These are phyloP conservation scores for Suillus americanus DNA, from an alignment of 768 basidiomycete genomes.

Conservation along the genomic window DNA sequence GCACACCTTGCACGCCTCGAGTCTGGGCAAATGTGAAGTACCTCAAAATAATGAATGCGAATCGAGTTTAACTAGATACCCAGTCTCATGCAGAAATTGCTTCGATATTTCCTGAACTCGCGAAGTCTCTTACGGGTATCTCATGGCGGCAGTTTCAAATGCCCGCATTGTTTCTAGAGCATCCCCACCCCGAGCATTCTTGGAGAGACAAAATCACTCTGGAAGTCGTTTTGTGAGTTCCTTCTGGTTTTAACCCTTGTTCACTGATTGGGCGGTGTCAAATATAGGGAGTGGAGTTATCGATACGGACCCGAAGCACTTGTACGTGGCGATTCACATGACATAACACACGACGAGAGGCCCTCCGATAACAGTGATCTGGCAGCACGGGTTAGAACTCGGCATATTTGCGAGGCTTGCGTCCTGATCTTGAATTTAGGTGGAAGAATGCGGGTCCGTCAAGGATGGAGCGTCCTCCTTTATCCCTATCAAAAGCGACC, in stretches of 20 bases:
- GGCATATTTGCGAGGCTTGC: neutral
- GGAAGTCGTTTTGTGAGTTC: constrained; percentile 21
- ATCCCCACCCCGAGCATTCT: constrained; percentile 4
- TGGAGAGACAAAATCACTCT: constrained; percentile 24
- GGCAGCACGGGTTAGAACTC: neutral
- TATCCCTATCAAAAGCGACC: neutral
- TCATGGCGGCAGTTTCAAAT: constrained; percentile 29
- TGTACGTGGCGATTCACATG: neutral
- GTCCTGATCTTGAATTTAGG: neutral
- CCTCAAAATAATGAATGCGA: neutral
- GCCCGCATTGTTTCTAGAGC: constrained; percentile 24
- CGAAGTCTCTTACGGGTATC: constrained; percentile 18
- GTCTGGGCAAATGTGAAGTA: constrained; percentile 30
- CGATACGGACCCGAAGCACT: neutral
- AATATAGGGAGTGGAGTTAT: constrained; percentile 1
- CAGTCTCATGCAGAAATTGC: constrained; percentile 24
- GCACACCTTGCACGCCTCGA: constrained; percentile 19
- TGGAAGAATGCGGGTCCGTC: neutral
- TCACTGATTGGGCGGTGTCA: neutral
- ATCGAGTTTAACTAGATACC: constrained; percentile 7
- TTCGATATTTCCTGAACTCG: constrained; percentile 25
- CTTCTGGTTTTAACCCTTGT: neutral
- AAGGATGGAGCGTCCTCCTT: neutral
- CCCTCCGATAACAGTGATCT: neutral
- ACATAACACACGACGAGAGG: neutral